Evolutionary conservation across 192 early-diverging fungal genomes (phyloP).

Genomic region (Fimicolochytrium jonesii): DNA sequence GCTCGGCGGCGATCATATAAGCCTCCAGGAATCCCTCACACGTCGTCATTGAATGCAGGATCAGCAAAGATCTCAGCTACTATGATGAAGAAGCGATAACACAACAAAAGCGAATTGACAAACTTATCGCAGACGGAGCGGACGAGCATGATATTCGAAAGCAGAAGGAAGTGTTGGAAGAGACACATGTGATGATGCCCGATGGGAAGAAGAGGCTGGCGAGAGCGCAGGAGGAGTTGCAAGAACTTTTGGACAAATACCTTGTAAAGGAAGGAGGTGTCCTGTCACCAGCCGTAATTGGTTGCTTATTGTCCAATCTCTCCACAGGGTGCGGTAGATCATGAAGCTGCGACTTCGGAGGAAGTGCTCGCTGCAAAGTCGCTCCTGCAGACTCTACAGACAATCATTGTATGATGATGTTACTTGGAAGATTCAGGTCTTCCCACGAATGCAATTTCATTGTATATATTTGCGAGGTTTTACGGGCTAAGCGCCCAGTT

Average conservation of each 20-base stretch:
- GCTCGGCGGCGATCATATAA: too few relatives aligned
- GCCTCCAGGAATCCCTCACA: too few relatives aligned
- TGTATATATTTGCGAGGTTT: too few relatives aligned
- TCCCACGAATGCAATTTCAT: too few relatives aligned
- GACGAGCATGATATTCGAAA: constrained; percentile 40
- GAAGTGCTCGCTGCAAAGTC: constrained; percentile 1
- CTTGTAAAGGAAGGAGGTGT: constrained; percentile 7
- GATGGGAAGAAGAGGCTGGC: constrained; percentile 31
- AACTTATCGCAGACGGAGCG: constrained; percentile 29
- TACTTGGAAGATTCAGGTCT: too few relatives aligned
- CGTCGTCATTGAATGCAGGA: too few relatives aligned
- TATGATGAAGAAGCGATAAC: constrained; percentile 31
- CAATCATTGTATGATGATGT: too few relatives aligned
- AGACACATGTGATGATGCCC: constrained; percentile 46
- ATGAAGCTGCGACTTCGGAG: constrained; percentile 4
- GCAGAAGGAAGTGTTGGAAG: constrained; percentile 46
- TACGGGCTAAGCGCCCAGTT: too few relatives aligned
- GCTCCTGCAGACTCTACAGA: background rate
- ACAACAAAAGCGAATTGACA: constrained; percentile 43
- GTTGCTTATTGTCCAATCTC: too few relatives aligned
- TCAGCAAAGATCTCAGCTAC: constrained; percentile 34
- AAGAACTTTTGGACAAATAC: constrained; percentile 12
- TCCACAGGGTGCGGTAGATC: too few relatives aligned
- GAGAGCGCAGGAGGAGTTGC: constrained; percentile 35
- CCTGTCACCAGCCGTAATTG: too few relatives aligned